Percentiles rank a stretch among this genome's conserved stretches.
These are phyloP conservation scores for Mycena sp. DNA, from an alignment of 1,284 basidiomycete genomes.

Conservation along the genomic window DNA sequence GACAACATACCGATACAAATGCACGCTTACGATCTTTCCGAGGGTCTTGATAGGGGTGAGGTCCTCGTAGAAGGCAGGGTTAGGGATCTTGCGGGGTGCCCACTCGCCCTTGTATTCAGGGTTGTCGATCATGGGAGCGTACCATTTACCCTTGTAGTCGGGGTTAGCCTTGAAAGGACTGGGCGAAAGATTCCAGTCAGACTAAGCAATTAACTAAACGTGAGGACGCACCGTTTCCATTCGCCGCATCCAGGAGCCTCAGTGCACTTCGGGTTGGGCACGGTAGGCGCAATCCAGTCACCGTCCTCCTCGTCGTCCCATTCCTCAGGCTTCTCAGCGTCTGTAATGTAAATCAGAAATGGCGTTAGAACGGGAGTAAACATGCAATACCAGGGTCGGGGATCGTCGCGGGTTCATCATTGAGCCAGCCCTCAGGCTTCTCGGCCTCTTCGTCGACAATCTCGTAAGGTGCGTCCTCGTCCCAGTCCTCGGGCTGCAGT, in stretches of 20 bases:
- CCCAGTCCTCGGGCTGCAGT: conserved; percentile 90
- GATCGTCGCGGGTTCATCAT: conserved; percentile 84
- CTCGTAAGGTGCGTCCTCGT: conserved; percentile 93
- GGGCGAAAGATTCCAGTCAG: conserved; percentile 26
- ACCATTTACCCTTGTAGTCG: conserved; percentile 96
- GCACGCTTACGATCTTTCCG: conserved; percentile 73
- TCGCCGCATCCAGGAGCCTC: conserved; percentile 94
- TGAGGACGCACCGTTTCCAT: conserved; percentile 75
- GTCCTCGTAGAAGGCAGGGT: conserved; percentile 95
- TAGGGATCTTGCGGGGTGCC: conserved; percentile 91
- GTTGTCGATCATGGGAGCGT: conserved; percentile 93
- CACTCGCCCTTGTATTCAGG: conserved; percentile 98
- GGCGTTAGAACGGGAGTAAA: not conserved
- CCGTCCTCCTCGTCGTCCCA: conserved; percentile 99
- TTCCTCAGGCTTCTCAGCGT: conserved; percentile 97
- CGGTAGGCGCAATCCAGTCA: conserved; percentile 93
- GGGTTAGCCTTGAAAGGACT: conserved; percentile 93
- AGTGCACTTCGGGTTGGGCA: conserved; percentile 91
- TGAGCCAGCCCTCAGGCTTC: conserved; percentile 97
- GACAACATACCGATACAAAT: not conserved
- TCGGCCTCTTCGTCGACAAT: conserved; percentile 88
- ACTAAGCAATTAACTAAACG: not conserved
- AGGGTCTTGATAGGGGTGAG: conserved; percentile 85
- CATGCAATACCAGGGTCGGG: conserved; percentile 80
- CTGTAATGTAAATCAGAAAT: conserved; percentile 44